phyloP scores from a whole-genome alignment of 208 protist species.

The Leishmania aethiopica region DNA sequence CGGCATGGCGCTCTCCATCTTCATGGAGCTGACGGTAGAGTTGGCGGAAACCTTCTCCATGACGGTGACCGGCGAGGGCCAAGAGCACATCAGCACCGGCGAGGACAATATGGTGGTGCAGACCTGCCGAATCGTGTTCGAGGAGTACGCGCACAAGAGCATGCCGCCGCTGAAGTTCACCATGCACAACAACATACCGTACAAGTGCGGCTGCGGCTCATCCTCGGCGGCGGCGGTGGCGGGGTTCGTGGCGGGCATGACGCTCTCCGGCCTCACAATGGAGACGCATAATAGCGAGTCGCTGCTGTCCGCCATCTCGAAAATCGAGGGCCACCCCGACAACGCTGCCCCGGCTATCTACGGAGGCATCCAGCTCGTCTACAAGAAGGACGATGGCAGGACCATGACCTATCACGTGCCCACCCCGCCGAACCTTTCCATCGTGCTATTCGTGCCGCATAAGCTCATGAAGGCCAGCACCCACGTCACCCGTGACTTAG shows the following conservation, averaged over 20 bases:
- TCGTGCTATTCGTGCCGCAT: conserved; percentile 92
- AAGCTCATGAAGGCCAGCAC: conserved; percentile 90
- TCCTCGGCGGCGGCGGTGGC: conserved; percentile 91
- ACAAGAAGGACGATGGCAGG: conserved; percentile 40
- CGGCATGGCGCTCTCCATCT: conserved; percentile 92
- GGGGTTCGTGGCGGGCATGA: conserved; percentile 91
- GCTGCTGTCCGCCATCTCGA: conserved; percentile 81
- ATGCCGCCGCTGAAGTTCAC: conserved; percentile 86
- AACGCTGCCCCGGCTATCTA: conserved; percentile 94
- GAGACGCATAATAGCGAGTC: conserved; percentile 65
- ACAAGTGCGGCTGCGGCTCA: conserved; percentile 88
- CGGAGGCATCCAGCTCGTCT: conserved; percentile 92
- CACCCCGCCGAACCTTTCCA: conserved; percentile 70
- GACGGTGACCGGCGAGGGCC: conserved; percentile 78
- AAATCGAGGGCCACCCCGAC: conserved; percentile 93
- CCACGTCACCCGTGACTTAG: conserved; percentile 77
- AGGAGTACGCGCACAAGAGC: conserved; percentile 70
- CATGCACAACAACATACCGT: conserved; percentile 92
- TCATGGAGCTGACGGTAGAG: conserved; percentile 91
- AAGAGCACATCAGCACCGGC: conserved; percentile 63
- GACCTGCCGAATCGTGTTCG: conserved; percentile 73
- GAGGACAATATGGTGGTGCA: conserved; percentile 89
- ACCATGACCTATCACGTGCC: conserved; percentile 81
- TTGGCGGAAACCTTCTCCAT: conserved; percentile 74
- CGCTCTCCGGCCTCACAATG: conserved; percentile 83